Conservation (phyloP, 2,329 filamentous ascomycete species). For the Pseudogymnoascus sp. region DNA sequence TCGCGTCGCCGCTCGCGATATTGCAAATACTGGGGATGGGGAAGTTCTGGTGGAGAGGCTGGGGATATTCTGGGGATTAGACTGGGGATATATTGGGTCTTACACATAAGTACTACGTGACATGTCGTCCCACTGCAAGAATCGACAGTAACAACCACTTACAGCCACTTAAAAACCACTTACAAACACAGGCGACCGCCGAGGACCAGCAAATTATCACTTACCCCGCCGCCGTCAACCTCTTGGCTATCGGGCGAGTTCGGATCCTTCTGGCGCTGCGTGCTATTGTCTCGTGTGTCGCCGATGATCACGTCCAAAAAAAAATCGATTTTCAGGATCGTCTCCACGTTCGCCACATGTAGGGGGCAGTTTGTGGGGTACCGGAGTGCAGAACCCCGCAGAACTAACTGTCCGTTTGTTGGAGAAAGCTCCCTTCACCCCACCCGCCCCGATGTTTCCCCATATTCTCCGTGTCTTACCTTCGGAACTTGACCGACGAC, state of each 20-base stretch:
- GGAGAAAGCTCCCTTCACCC: not conserved
- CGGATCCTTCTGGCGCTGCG: not conserved
- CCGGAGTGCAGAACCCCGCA: not conserved
- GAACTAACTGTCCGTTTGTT: not conserved
- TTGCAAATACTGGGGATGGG: not conserved
- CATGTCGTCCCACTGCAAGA: not conserved
- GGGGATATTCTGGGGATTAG: not conserved
- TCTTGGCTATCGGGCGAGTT: not conserved
- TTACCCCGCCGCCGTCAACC: not conserved
- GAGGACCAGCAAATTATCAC: not conserved
- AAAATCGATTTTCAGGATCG: not conserved
- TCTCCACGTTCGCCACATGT: not conserved
- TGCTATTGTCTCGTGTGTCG: not conserved
- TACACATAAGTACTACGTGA: not conserved
- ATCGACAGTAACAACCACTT: not conserved
- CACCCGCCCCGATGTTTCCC: not conserved
- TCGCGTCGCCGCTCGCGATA: not conserved
- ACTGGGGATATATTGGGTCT: not conserved
- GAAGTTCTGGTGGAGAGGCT: not conserved
- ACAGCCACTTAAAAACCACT: not conserved
- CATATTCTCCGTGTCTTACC: not conserved
- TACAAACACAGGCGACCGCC: not conserved
- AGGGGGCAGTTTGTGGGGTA: not conserved
- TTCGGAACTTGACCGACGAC: constrained; percentile 1
- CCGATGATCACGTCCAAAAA: not conserved